Evolutionary conservation across 768 basidiomycete genomes (phyloP), one percentile per base, ranked within the genome.

Genomic region (Mycena belliarum): DNA sequence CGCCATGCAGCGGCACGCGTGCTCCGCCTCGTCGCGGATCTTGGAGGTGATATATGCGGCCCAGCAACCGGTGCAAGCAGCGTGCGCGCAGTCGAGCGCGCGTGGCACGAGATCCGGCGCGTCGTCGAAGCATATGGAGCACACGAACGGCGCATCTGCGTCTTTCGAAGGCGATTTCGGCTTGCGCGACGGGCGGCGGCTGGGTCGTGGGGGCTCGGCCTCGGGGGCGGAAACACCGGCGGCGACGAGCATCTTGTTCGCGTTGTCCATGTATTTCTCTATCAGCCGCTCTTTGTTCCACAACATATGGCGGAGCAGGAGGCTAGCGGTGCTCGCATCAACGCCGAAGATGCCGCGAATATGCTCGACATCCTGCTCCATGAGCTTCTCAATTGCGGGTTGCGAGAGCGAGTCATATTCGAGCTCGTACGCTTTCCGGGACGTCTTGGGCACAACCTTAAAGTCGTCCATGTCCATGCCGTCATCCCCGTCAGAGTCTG

Each of bases 201-300:
- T 62, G 21, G 75, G 67, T 18, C 73, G 57, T 50, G 69, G 64
- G 21, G 79, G 64, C 35, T 74, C 66, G n/a, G 79, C 76, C 40
- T 83, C 71, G 49, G 83, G 56, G 67, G 76, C 49, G 72, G 78
- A 61, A 66, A 81, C 80, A 4, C 96, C 97, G 1, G 95, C 93
- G 8, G 84, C 82, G 25, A 84, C 79, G 26, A 88, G 83, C 16
- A 95, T 82, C 9, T 76, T 74, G 20, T 85, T 78, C 1, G 92
- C 84, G 58, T 93, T 91, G 66, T 98, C 96, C 94, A 97, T 97
- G 75, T 93, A 98, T 71, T 92, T 90, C 75, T 98, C 96, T 64
- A 94, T 93, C 21, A 99, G 82, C 54, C 88, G 87, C 70, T 99
- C 97, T 69, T 92, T 93, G 79, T 98, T 98, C 97, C 97, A 99